Conservation (phyloP, 2,329 filamentous ascomycete species). For the Lecanicillium sp. region DNA sequence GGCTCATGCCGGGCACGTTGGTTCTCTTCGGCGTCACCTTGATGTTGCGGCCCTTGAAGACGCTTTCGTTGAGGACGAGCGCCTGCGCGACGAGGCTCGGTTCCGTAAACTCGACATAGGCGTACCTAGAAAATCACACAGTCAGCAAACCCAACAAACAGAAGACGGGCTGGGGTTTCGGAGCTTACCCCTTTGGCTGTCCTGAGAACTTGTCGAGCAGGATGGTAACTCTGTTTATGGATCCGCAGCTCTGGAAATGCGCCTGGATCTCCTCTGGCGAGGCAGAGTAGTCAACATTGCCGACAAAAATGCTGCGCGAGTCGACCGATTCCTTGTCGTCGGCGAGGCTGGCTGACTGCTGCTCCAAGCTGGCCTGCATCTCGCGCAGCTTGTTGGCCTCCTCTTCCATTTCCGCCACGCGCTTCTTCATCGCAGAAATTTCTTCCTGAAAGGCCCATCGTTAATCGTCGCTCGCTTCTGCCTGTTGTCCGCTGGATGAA, state of each 20-base stretch:
- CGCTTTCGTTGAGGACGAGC: slow-evolving; percentile 89
- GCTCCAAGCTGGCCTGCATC: slow-evolving; percentile 80
- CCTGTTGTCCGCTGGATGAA: background rate
- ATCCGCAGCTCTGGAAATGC: slow-evolving; percentile 94
- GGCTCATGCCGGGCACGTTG: slow-evolving; percentile 89
- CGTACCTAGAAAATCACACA: slow-evolving; percentile 59
- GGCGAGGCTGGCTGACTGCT: slow-evolving; percentile 72
- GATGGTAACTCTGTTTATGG: slow-evolving; percentile 97
- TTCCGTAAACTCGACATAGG: slow-evolving; percentile 97
- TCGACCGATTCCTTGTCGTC: slow-evolving; percentile 97
- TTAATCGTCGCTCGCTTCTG: background rate
- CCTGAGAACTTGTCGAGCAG: slow-evolving; percentile 97
- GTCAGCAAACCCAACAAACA: slow-evolving; percentile 11
- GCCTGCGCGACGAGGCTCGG: slow-evolving; percentile 88
- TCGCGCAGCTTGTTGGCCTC: slow-evolving; percentile 80
- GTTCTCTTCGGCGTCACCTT: slow-evolving; percentile 95
- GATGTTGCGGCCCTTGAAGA: slow-evolving; percentile 89
- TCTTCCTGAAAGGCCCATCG: slow-evolving; percentile 49
- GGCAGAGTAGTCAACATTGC: slow-evolving; percentile 96
- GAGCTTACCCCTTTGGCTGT: slow-evolving; percentile 93
- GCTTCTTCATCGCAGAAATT: slow-evolving; percentile 79
- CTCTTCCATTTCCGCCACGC: slow-evolving; percentile 85
- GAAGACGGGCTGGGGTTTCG: background rate
- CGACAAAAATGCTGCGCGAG: slow-evolving; percentile 92
- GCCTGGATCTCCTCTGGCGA: slow-evolving; percentile 97